Evolutionary conservation across 805 yeast species (phyloP), one percentile per base, ranked within the genome.

Genomic region (Phaffomyces opuntiae): DNA sequence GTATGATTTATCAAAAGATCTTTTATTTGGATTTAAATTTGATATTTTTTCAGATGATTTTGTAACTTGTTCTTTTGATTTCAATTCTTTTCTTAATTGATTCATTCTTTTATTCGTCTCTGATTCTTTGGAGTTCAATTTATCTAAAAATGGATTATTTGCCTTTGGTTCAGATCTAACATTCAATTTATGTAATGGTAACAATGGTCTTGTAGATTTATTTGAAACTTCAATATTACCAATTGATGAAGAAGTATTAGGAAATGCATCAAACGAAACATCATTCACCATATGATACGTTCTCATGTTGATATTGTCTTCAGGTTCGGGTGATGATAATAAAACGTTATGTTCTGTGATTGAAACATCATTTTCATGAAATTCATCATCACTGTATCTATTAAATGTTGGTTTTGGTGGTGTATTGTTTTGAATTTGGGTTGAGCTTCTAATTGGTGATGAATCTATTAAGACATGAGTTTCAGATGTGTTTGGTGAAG

Each of bases 301-400:
- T 27, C 29, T 12, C 25, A 14, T 11, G 9, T 32, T 31, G 4
- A 16, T 8, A 6, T 37, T 14, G 8, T 39, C 40, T 2, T 33
- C 44, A 26, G 34, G 38, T 6, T 27, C 44, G 6, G 44, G 45
- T 21, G 45, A 42, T 21, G 48, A 46, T 14, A 42, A 17, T 12
- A 42, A 24, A 3, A 42, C 31, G 19, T 45, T 33, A 21, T 38
- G 48, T 26, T 27, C 1, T 40, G 25, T 13, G 12, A 19, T 11
- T 33, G 21, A 17, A 36, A 38, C 31, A 29, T 29, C 31, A 29
- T 27, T 11, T 9, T 27, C 29, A 3, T 32, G 29, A 11, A 12
- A n/a, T 17, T 40, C 42, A 21, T 33, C 31, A 2, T 32, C 25
- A 39, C 11, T 26, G 21, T 39, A n/a, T 13, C 16, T 32, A 32